phyloP scores from a whole-genome alignment of 768 basidiomycete species.

The Suillus fuscotomentosus region DNA sequence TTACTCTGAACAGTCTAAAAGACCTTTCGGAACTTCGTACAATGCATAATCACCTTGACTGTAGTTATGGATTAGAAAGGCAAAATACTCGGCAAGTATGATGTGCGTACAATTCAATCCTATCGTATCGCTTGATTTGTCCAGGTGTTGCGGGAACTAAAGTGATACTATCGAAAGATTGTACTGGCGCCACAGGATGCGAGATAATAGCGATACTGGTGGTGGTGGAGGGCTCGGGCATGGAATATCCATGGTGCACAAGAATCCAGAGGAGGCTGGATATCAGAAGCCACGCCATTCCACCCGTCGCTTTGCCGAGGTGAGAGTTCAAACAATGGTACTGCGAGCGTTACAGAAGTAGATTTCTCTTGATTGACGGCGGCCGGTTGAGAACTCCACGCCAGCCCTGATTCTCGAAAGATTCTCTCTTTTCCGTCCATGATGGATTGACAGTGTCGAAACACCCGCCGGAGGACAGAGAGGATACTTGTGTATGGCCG shows the following conservation, averaged over 20 bases:
- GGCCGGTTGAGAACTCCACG: not conserved
- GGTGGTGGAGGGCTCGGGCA: not conserved
- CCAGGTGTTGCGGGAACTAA: not conserved
- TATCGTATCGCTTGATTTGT: not conserved
- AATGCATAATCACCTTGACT: not conserved
- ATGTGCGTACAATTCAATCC: not conserved
- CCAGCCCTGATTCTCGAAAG: not conserved
- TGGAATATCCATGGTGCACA: not conserved
- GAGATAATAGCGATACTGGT: too few species aligned
- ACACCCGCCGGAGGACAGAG: not conserved
- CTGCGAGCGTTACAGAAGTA: not conserved
- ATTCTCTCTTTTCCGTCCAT: not conserved
- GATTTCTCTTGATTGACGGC: not conserved
- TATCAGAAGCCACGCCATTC: not conserved
- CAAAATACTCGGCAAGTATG: not conserved
- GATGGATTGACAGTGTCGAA: not conserved
- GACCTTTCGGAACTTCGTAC: not conserved
- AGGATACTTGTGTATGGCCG: not conserved
- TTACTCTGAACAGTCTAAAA: not conserved
- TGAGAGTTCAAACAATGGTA: not conserved
- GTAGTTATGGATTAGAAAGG: not conserved
- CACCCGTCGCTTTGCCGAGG: not conserved
- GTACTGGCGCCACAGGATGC: not conserved
- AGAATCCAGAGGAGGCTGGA: not conserved
- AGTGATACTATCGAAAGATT: not conserved